These are phyloP conservation scores for Sporisorium sorghi DNA, from an alignment of 1,284 basidiomycete genomes.

Conservation along the genomic window DNA sequence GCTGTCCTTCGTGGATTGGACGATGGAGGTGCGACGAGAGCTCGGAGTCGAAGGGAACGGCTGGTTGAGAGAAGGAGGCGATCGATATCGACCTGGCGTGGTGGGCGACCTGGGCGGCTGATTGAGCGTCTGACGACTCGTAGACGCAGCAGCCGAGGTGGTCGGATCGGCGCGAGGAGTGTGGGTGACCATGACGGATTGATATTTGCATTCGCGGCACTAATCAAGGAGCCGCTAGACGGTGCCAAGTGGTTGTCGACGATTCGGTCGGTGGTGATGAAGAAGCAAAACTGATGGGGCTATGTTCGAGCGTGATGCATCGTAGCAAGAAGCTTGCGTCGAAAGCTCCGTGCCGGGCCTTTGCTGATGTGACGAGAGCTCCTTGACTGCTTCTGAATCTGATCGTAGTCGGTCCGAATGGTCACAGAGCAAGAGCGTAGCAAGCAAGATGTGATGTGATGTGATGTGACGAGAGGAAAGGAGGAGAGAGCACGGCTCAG, in stretches of 20 bases:
- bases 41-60: slow-evolving; percentile 17
- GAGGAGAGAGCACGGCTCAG: neutral
- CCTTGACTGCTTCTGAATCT: neutral
- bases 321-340: neutral
- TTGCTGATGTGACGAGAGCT: neutral
- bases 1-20: slow-evolving; percentile 9
- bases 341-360: no score
- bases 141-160: slow-evolving; percentile 18
- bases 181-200: slow-evolving; percentile 30
- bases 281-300: neutral
- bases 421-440: neutral
- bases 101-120: slow-evolving; percentile 20
- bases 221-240: neutral
- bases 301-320: neutral
- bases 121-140: slow-evolving; percentile 9
- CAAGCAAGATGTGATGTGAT: neutral
- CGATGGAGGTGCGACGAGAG: slow-evolving; percentile 26
- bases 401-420: neutral
- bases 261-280: neutral
- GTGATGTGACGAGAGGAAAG: slow-evolving; percentile 1
- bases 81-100: slow-evolving; percentile 34
- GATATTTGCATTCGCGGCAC: neutral
- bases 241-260: neutral
- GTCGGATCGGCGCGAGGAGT: slow-evolving; percentile 17
- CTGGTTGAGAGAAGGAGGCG: slow-evolving; percentile 15